Conservation (phyloP, 768 basidiomycete species). For the Hysterangium stoloniferum region DNA sequence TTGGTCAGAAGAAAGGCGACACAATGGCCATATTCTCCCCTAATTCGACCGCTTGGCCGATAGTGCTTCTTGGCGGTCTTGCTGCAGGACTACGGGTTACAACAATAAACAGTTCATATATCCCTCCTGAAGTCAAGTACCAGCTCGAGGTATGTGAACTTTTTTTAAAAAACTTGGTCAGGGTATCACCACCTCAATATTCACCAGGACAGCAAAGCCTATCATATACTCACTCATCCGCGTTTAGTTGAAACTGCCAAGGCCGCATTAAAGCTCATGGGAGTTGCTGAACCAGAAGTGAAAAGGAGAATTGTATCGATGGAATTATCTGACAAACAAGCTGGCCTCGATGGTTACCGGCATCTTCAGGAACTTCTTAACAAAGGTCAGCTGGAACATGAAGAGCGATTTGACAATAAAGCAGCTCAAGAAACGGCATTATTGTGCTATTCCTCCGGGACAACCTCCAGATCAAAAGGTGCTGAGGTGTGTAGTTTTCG, state of each 20-base stretch:
- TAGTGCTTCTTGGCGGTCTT: constrained; percentile 38
- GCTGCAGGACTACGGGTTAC: constrained; percentile 65
- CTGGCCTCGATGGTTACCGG: constrained; percentile 9
- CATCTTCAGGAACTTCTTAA: constrained; percentile 43
- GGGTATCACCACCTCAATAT: too few species aligned
- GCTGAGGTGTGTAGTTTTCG: constrained; percentile 33
- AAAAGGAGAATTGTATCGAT: constrained; percentile 51
- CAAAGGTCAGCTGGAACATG: constrained; percentile 39
- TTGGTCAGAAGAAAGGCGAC: constrained; percentile 37
- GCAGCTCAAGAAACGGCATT: constrained; percentile 53
- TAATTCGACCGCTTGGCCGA: constrained; percentile 54
- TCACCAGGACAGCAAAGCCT: constrained; percentile 53
- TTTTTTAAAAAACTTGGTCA: neutral
- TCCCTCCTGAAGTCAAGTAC: constrained; percentile 55
- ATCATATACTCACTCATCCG: constrained; percentile 56
- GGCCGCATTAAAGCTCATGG: constrained; percentile 47
- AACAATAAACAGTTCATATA: constrained; percentile 68
- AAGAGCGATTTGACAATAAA: constrained; percentile 48
- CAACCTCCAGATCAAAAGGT: constrained; percentile 74
- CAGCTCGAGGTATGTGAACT: constrained; percentile 40
- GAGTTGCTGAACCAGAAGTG: constrained; percentile 39
- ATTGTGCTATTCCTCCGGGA: constrained; percentile 62
- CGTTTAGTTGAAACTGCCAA: constrained; percentile 44
- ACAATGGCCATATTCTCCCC: constrained; percentile 62
- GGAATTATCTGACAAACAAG: constrained; percentile 26